phyloP scores from a whole-genome alignment of 345 rosid genomes.

The Camelina neglecta region DNA sequence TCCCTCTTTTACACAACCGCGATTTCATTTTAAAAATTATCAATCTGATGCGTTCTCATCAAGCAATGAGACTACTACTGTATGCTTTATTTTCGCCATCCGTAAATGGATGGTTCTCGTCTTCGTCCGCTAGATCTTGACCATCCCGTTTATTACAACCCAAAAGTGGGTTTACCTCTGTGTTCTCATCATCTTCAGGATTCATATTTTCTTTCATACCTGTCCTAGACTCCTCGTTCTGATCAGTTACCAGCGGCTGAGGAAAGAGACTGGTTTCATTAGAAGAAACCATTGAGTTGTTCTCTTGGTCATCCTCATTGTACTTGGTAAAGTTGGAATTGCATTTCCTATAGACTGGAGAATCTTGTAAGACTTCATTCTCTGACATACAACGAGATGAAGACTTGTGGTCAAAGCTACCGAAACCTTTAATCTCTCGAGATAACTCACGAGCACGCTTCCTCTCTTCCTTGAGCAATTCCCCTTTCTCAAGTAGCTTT shows the following conservation, averaged over 20 bases:
- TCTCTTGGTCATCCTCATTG: conserved; percentile 47
- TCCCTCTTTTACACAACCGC: neutral
- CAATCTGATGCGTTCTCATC: conserved; percentile 19
- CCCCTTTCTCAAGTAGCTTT: conserved; percentile 69
- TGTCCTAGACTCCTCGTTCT: neutral
- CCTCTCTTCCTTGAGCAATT: conserved; percentile 75
- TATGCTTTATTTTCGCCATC: conserved; percentile 26
- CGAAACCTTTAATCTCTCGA: conserved; percentile 87
- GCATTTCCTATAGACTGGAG: conserved; percentile 53
- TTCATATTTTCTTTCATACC: conserved; percentile 38
- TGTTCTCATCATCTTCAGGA: conserved; percentile 40
- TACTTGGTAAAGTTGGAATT: conserved; percentile 55
- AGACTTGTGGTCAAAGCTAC: conserved; percentile 64
- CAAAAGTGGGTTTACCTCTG: conserved; percentile 43
- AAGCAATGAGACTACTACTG: conserved; percentile 28
- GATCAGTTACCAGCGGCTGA: neutral
- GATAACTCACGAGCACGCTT: conserved; percentile 77
- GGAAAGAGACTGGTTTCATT: conserved; percentile 17
- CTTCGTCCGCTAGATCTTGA: conserved; percentile 28
- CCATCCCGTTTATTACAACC: conserved; percentile 17
- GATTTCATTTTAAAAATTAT: neutral
- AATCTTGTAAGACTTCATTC: conserved; percentile 49
- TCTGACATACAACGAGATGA: conserved; percentile 36
- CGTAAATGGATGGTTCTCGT: conserved; percentile 43
- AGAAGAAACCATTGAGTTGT: conserved; percentile 24